These are phyloP conservation scores for Picochlorum sp. DNA, from an alignment of 139 green algal genomes.

Conservation along the genomic window DNA sequence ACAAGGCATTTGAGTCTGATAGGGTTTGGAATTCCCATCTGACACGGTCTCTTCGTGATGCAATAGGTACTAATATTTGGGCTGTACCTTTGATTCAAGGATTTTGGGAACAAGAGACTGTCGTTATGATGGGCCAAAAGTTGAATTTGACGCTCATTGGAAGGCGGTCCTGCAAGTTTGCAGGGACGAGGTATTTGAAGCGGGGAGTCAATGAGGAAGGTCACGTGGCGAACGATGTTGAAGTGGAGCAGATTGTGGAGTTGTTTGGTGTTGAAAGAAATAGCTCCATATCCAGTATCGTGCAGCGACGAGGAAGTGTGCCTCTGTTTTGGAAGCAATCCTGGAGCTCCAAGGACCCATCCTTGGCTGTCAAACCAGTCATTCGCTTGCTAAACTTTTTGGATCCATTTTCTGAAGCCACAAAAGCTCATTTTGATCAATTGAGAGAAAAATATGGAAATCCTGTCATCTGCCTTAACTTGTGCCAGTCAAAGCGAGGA, in stretches of 20 bases:
- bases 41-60: constrained; percentile 46
- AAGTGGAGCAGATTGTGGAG: constrained; percentile 71
- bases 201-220: constrained; percentile 77
- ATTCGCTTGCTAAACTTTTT: constrained; percentile 54
- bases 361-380: not conserved
- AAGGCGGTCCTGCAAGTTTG: constrained; percentile 85
- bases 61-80: constrained; percentile 56
- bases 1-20: constrained; percentile 57
- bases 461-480: constrained; percentile 78
- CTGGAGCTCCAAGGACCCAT: not conserved
- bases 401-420: constrained; percentile 71
- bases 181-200: constrained; percentile 91
- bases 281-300: constrained; percentile 4
- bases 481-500: constrained; percentile 72
- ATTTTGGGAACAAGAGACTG: constrained; percentile 76
- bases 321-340: constrained; percentile 92
- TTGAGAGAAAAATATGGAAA: constrained; percentile 61
- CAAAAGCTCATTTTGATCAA: constrained; percentile 33
- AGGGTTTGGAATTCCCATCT: constrained; percentile 93
- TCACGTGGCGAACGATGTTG: constrained; percentile 92
- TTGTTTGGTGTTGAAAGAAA: not conserved
- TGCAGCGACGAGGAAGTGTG: constrained; percentile 81
- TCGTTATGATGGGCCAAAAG: constrained; percentile 67
- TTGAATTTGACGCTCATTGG: constrained; percentile 80
- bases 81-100: constrained; percentile 82